Base-by-base conservation (phyloP, 176 grass and related monocot genomes). In the Hordeum vulgare region DNA sequence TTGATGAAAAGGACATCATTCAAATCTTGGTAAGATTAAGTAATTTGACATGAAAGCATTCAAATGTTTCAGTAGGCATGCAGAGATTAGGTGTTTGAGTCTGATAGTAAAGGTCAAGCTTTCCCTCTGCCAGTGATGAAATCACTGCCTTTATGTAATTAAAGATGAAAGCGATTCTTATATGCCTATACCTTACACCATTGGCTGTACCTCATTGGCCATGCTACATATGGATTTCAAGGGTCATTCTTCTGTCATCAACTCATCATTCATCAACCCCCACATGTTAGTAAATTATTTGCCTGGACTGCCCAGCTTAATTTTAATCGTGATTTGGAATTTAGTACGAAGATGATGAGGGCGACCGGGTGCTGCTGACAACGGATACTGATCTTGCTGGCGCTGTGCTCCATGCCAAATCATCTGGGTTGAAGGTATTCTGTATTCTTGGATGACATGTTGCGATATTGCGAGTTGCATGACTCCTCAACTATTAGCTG, bases 321-420 rank as follows among this genome's bases (percentile, higher is more conserved):
- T 18, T 7, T 58, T 81, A 61, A 57, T 66, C 13, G 1, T 81
- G 28, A 40, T 89, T 39, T 76, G 83, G 25, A 61, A 54, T 93
- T 61, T 37, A 99, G 96, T 99, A 99, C 61, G 93, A 99, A 76
- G 96, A 99, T 84, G 96, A 96, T 63, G 96, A 99, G 91, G 91
- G 93, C 4, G 96, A 99, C 64, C 87, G 59, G 44, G 96, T 96
- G 33, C 85, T 99, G 58, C 84, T 99, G 60, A 92, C 88, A 61
- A 84, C 93, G 20, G 96, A 96, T 64, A 66, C 41, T 37, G 96
- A 99, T 89, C 85, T 99, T 87, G 58, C 76, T 31, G 78, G 85
- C 81, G 96, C 96, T n/a, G 84, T 99, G 29, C 85, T 91, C 33
- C 81, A 88, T 85, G 96, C 89, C 56, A 93, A 92, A 82, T 96